These are phyloP conservation scores for Beauveria asiatica DNA, from an alignment of 2,329 filamentous ascomycete species.

Conservation along the genomic window DNA sequence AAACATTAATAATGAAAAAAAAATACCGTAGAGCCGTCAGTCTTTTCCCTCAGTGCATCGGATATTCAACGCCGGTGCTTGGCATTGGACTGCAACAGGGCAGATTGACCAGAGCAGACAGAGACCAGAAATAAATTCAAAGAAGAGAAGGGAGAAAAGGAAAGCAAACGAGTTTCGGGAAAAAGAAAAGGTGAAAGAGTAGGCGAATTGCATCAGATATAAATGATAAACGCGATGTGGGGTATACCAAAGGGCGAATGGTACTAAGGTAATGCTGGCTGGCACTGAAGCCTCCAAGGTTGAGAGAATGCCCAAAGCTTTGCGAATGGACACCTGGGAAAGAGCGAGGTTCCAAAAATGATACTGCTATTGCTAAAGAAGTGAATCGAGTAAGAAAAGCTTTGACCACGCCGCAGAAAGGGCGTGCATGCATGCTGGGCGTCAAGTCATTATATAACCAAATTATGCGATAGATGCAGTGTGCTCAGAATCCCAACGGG, in stretches of 20 bases:
- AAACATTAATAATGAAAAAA: constrained; percentile 10
- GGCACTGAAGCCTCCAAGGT: neutral
- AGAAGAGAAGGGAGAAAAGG: neutral
- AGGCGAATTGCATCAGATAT: neutral
- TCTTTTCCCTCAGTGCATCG: neutral
- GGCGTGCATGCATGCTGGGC: neutral
- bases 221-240: constrained; percentile 14
- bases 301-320: neutral
- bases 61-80: constrained; percentile 2
- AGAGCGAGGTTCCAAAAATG: neutral
- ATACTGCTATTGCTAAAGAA: neutral
- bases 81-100: neutral
- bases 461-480: neutral
- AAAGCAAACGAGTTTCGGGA: neutral
- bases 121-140: neutral
- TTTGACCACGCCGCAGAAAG: neutral
- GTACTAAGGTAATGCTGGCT: neutral
- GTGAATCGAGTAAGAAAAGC: neutral
- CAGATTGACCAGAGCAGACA: neutral
- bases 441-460: constrained; percentile 2
- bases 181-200: neutral
- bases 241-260: constrained; percentile 20
- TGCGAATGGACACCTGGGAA: neutral
- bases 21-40: neutral
- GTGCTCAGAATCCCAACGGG: constrained; percentile 39